Base-by-base conservation (phyloP, 2,329 filamentous ascomycete species). In the Alternaria alternata region DNA sequence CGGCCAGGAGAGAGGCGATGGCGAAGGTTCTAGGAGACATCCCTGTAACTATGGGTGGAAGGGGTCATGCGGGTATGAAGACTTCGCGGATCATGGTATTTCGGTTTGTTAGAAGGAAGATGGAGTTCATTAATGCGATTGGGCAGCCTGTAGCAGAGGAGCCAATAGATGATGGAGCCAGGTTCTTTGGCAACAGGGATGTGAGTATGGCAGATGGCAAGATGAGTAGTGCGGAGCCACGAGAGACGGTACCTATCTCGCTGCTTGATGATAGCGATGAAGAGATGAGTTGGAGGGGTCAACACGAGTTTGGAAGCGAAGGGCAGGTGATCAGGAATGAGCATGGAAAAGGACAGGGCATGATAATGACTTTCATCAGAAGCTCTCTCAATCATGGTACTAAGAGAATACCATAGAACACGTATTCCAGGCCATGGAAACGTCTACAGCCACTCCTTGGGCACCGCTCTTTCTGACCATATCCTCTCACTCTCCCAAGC, bases 401-500 rank as follows among this genome's bases (percentile, higher is more conserved):
- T 32, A 49, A 22, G 3, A 36, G 9, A 38, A n/a, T 36, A 24
- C 12, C 46, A 26, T 36, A 49, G 20, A 9, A 36, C 4, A 49
- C 32, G 46, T 38, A 38, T 49, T 20, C 18, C 20, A 5, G 22
- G 4, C 5, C 9, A 49, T 7, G 9, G 4, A 5, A 18, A 26
- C 24, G 18, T 36, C 62, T 51, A 78, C 57, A 78, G 55, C 76
- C 76, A 78, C 51, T 77, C 75, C 59, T 64, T 65, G 0, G 76
- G 76, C 53, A 78, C 72, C 7, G 74, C 76, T 66, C 72, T 67
- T 64, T 78, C 76, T 22, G 69, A 73, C 75, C 75, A 78, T 12
- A 68, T 73, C 74, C 91, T 86, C 76, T 91, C 88, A 18, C 85
- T 84, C 78, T 99, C 95, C 95, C 95, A 99, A 57, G 94, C 94